Evolutionary conservation across 2,329 filamentous ascomycete species (phyloP).

Genomic region (Botrytis galanthina): DNA sequence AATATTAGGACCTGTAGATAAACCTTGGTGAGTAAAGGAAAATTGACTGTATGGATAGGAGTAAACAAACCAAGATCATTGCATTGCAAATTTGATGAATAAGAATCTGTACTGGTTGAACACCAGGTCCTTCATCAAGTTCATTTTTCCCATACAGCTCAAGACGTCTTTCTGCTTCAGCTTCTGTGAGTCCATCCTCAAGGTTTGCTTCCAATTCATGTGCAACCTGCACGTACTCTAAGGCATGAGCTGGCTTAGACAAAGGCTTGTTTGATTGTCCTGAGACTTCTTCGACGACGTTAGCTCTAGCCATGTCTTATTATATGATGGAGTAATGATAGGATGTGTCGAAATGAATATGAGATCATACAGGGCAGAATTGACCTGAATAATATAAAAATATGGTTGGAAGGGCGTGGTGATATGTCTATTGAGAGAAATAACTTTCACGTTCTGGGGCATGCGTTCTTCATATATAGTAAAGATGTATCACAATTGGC

Average conservation of each 20-base stretch:
- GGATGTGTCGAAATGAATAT: slow-evolving; percentile 10
- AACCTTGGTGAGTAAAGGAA: slow-evolving; percentile 36
- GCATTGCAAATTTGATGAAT: slow-evolving; percentile 66
- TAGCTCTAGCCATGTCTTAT: slow-evolving; percentile 6
- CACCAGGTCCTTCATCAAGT: slow-evolving; percentile 58
- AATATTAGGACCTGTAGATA: slow-evolving; percentile 49
- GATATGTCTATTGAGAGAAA: background rate
- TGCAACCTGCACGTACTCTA: slow-evolving; percentile 52
- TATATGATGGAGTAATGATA: slow-evolving; percentile 9
- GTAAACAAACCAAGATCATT: slow-evolving; percentile 55
- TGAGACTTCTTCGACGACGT: slow-evolving; percentile 39
- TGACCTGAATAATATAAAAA: background rate
- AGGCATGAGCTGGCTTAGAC: slow-evolving; percentile 60
- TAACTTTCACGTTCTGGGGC: background rate
- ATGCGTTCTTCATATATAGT: background rate
- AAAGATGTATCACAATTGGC: background rate
- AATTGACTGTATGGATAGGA: background rate
- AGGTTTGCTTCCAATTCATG: slow-evolving; percentile 55
- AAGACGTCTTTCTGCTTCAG: slow-evolving; percentile 54
- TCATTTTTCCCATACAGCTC: slow-evolving; percentile 61
- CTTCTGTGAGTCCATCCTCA: slow-evolving; percentile 55
- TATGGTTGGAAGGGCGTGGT: background rate
- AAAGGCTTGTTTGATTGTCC: slow-evolving; percentile 53
- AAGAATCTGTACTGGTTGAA: slow-evolving; percentile 62
- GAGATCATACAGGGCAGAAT: slow-evolving; percentile 13